Conservation (phyloP, 2,329 filamentous ascomycete genomes). For the Alternaria arbusti region DNA sequence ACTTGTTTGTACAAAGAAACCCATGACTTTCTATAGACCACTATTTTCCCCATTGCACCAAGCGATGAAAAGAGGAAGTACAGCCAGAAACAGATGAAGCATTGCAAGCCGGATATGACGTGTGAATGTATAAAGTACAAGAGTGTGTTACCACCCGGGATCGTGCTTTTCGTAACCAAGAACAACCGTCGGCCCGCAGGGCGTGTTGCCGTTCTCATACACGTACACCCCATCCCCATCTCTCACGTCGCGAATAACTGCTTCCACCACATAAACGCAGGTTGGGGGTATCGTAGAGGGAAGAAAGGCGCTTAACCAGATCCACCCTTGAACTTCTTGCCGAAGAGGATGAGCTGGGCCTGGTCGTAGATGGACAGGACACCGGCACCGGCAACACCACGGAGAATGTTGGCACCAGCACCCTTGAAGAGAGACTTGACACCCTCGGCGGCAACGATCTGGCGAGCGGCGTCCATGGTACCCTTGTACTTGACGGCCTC, state of each 20-base stretch:
- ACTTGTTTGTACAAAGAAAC: slow-evolving; percentile 32
- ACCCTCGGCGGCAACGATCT: slow-evolving; percentile 97
- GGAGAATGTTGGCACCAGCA: slow-evolving; percentile 99
- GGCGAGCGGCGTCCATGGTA: slow-evolving; percentile 90
- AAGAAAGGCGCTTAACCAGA: slow-evolving; percentile 51
- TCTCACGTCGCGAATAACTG: slow-evolving; percentile 41
- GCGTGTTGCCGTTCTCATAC: slow-evolving; percentile 48
- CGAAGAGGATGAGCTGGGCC: slow-evolving; percentile 98
- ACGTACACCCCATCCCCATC: slow-evolving; percentile 37
- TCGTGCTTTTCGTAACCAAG: slow-evolving; percentile 51
- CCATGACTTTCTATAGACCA: slow-evolving; percentile 47
- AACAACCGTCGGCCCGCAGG: slow-evolving; percentile 52
- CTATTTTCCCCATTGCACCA: slow-evolving; percentile 47
- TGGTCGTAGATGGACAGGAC: slow-evolving; percentile 99
- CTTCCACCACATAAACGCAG: slow-evolving; percentile 45
- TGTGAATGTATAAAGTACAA: slow-evolving; percentile 53
- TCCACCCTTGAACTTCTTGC: slow-evolving; percentile 92
- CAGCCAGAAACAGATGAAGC: slow-evolving; percentile 46
- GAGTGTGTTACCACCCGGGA: slow-evolving; percentile 46
- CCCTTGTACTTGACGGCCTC: slow-evolving; percentile 99
- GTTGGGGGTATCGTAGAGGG: slow-evolving; percentile 45
- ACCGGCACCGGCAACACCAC: slow-evolving; percentile 99
- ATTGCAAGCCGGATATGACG: slow-evolving; percentile 48
- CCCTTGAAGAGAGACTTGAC: slow-evolving; percentile 99
- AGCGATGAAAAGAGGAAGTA: slow-evolving; percentile 43